phyloP scores from a whole-genome alignment of 129 eudicot genomes.

The Dittrichia graveolens region DNA sequence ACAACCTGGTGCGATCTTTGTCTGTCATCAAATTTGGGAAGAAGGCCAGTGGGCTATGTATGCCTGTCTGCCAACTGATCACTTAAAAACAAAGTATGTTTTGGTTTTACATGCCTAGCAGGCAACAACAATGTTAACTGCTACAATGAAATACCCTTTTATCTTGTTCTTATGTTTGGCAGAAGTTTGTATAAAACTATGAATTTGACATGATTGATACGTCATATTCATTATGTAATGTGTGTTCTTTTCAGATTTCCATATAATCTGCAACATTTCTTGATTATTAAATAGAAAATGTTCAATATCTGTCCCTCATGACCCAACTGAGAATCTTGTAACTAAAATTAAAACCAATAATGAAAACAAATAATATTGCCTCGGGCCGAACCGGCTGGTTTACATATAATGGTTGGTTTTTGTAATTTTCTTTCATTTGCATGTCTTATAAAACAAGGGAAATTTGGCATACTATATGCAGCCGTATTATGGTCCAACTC shows the following conservation, averaged over 20 bases:
- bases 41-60: slow-evolving; percentile 34
- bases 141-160: slow-evolving; percentile 32
- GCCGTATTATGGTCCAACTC: too few species aligned
- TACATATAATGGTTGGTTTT: too few species aligned
- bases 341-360: too few species aligned
- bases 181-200: slow-evolving; percentile 27
- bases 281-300: not conserved
- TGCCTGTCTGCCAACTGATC: slow-evolving; percentile 28
- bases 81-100: slow-evolving; percentile 18
- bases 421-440: too few species aligned
- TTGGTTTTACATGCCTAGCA: slow-evolving; percentile 39
- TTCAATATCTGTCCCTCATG: not conserved
- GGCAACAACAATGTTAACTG: slow-evolving; percentile 40
- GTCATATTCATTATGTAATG: slow-evolving; percentile 32
- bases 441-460: too few species aligned
- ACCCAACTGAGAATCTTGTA: too few species aligned
- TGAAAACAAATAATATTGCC: too few species aligned
- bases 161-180: slow-evolving; percentile 22
- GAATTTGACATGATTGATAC: slow-evolving; percentile 35
- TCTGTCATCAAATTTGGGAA: slow-evolving; percentile 46
- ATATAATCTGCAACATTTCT: slow-evolving; percentile 24
- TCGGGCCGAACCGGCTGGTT: too few species aligned
- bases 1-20: slow-evolving; percentile 61
- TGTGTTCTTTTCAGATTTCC: slow-evolving; percentile 20
- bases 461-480: too few species aligned